Conservation (phyloP, 805 yeast genomes). For the Kazachstania viticola region DNA sequence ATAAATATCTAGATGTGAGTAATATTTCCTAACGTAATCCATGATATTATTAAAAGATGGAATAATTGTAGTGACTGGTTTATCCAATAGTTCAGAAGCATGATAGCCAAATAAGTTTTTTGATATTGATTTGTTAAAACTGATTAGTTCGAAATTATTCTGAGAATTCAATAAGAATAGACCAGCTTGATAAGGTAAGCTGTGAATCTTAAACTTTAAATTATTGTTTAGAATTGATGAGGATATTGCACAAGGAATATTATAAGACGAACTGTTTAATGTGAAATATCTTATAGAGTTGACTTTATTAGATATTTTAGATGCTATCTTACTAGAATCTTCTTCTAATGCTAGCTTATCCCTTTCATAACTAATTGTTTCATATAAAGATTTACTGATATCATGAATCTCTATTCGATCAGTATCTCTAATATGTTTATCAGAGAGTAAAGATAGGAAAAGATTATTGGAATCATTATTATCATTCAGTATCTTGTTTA, state of each 20-base stretch:
- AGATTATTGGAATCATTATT: too few relatives aligned
- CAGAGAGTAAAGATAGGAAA: too few relatives aligned
- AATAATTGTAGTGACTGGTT: constrained; percentile 43
- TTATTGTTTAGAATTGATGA: constrained; percentile 42
- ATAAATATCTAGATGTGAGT: constrained; percentile 27
- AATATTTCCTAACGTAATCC: constrained; percentile 20
- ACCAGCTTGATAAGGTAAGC: constrained; percentile 80
- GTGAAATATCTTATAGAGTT: constrained; percentile 58
- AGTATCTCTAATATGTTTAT: too few relatives aligned
- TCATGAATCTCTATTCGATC: too few relatives aligned
- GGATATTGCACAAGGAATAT: constrained; percentile 65
- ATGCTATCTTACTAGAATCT: constrained; percentile 12
- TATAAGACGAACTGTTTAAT: constrained; percentile 32
- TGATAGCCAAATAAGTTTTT: constrained; percentile 65
- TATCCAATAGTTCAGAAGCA: constrained; percentile 31
- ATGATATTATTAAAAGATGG: constrained; percentile 44
- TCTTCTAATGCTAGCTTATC: neutral
- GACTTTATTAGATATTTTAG: constrained; percentile 32
- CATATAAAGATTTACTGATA: too few relatives aligned
- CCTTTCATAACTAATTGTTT: neutral
- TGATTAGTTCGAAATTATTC: constrained; percentile 37
- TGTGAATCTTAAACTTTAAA: constrained; percentile 53
- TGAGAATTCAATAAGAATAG: constrained; percentile 41
- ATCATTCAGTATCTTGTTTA: constrained; percentile 10
- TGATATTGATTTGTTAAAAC: constrained; percentile 68